Evolutionary conservation across 306 rosid genomes (phyloP).

Genomic region (Casuarina equisetifolia): DNA sequence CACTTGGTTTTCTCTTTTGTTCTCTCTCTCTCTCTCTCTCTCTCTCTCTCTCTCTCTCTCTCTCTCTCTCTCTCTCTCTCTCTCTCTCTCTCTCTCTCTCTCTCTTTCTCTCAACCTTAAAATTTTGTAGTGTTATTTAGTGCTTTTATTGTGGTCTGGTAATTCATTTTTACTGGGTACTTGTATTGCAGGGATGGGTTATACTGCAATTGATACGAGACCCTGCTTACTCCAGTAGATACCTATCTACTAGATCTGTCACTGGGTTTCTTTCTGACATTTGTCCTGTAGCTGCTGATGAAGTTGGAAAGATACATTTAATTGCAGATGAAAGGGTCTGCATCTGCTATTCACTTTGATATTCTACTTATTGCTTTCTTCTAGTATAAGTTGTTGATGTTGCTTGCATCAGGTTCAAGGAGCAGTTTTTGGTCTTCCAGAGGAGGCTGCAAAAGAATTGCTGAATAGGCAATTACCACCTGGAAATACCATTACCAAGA

Average conservation of each 20-base stretch:
- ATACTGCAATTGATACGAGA: constrained; percentile 82
- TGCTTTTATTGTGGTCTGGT: constrained; percentile 4
- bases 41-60: no score
- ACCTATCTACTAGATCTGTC: constrained; percentile 85
- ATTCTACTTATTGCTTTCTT: constrained; percentile 1
- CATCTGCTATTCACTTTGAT: constrained; percentile 22
- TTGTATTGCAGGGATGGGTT: constrained; percentile 80
- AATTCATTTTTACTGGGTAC: constrained; percentile 21
- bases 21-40: no score
- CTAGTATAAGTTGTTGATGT: constrained; percentile 28
- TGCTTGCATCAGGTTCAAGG: constrained; percentile 72
- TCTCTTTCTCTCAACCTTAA: neutral
- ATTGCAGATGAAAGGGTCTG: constrained; percentile 92
- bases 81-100: no score
- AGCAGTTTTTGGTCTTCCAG: constrained; percentile 97
- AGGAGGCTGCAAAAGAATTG: constrained; percentile 87
- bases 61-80: no score
- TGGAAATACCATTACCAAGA: constrained; percentile 74
- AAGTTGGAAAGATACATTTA: constrained; percentile 86
- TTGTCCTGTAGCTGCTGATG: constrained; percentile 87
- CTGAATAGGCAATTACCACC: constrained; percentile 66
- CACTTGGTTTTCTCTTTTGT: no score
- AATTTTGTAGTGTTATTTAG: neutral
- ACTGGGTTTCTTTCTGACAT: constrained; percentile 93
- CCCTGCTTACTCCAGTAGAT: constrained; percentile 64